Evolutionary conservation across 352 stramenopile species (phyloP).

Genomic region (Phytophthora lateralis): DNA sequence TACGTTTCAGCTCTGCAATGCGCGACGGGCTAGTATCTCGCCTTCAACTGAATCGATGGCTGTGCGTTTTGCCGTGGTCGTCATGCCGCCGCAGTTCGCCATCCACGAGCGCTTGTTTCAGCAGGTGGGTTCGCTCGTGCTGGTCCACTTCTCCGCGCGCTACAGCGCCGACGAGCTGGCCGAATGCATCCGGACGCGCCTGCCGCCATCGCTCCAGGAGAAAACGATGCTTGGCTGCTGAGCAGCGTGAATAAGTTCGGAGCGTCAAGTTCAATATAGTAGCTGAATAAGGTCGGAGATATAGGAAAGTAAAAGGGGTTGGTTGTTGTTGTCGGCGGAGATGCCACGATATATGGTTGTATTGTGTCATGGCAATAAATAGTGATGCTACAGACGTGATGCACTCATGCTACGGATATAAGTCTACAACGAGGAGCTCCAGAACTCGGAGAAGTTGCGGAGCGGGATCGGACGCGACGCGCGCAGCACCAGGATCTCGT

Average conservation of each 20-base stretch:
- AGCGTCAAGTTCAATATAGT: neutral
- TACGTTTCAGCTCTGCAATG: conserved; percentile 26
- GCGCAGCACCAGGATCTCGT: conserved; percentile 82
- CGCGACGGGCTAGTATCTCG: neutral
- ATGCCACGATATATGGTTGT: conserved; percentile 25
- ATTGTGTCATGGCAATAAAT: conserved; percentile 48
- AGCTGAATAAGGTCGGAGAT: conserved; percentile 1
- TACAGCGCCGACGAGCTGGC: conserved; percentile 48
- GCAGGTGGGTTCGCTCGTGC: conserved; percentile 57
- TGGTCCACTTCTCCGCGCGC: conserved; percentile 80
- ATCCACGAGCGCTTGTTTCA: conserved; percentile 47
- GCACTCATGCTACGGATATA: conserved; percentile 19
- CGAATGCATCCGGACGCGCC: conserved; percentile 34
- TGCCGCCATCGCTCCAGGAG: conserved; percentile 42
- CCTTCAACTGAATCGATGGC: conserved; percentile 13
- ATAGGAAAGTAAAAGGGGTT: conserved; percentile 10
- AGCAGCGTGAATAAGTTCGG: conserved; percentile 1
- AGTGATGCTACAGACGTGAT: conserved; percentile 43
- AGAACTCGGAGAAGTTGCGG: conserved; percentile 84
- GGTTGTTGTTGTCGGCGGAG: conserved; percentile 10
- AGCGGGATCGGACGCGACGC: conserved; percentile 72
- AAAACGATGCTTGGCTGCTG: conserved; percentile 53
- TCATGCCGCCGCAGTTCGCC: conserved; percentile 47
- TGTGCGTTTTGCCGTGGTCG: neutral
- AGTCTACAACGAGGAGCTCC: conserved; percentile 49